These are phyloP conservation scores for Trichoderma harzianum DNA, from an alignment of 2,329 filamentous ascomycete genomes.

Conservation along the genomic window DNA sequence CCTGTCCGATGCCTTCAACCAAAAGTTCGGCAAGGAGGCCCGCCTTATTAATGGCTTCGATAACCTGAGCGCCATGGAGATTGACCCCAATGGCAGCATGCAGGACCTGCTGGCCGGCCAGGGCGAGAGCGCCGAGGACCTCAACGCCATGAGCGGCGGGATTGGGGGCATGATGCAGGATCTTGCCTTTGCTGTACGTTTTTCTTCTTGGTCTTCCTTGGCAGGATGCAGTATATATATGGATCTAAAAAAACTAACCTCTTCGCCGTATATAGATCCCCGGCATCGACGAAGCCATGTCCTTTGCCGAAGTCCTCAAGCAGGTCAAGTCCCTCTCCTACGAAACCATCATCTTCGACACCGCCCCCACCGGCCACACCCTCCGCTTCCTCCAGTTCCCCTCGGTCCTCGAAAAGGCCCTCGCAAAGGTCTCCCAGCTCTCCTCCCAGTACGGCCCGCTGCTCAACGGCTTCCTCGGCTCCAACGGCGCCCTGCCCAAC, in stretches of 20 bases:
- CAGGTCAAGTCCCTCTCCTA: conserved; percentile 99
- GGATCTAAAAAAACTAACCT: neutral
- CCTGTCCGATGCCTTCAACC: conserved; percentile 92
- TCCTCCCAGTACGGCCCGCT: conserved; percentile 94
- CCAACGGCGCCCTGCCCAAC: conserved; percentile 71
- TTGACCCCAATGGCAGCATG: conserved; percentile 96
- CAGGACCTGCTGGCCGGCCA: conserved; percentile 83
- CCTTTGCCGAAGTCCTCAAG: conserved; percentile 97
- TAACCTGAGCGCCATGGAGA: conserved; percentile 97
- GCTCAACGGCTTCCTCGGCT: conserved; percentile 87
- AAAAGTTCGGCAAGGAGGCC: conserved; percentile 99
- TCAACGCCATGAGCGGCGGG: conserved; percentile 66
- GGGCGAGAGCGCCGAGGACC: conserved; percentile 56
- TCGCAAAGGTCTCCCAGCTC: conserved; percentile 94
- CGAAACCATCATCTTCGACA: conserved; percentile 99
- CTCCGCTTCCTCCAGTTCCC: conserved; percentile 98
- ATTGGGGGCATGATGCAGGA: conserved; percentile 99
- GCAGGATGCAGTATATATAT: neutral
- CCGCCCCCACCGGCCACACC: conserved; percentile 94
- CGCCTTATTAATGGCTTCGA: conserved; percentile 86
- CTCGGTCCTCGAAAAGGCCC: conserved; percentile 93
- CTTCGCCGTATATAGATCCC: conserved; percentile 63
- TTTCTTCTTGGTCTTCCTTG: too few relatives aligned
- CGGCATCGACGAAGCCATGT: conserved; percentile 99
- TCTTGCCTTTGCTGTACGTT: conserved; percentile 81